Evolutionary conservation across 371 early-diverging fungal genomes (phyloP).

Genomic region (Mucor piriformis): DNA sequence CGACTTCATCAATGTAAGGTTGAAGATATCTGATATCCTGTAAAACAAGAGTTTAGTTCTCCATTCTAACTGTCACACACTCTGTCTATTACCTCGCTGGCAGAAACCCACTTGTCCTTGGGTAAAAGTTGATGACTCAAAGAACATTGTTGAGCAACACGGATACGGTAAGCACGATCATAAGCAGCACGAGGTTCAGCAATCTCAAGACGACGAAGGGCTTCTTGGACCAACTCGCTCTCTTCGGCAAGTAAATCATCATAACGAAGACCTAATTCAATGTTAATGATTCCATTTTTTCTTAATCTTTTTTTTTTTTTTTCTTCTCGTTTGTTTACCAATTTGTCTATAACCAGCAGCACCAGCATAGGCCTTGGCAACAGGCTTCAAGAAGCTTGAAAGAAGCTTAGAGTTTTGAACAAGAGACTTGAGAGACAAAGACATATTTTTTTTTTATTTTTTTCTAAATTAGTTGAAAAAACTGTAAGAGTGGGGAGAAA

Average conservation of each 20-base stretch:
- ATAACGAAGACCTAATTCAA: constrained; percentile 76
- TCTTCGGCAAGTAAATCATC: constrained; percentile 95
- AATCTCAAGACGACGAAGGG: constrained; percentile 83
- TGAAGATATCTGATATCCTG: constrained; percentile 77
- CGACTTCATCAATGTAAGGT: constrained; percentile 84
- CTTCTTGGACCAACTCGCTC: constrained; percentile 81
- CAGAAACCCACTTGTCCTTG: constrained; percentile 76
- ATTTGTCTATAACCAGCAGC: constrained; percentile 80
- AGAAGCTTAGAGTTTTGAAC: constrained; percentile 69
- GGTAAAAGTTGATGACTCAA: constrained; percentile 75
- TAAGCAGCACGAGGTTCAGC: constrained; percentile 63
- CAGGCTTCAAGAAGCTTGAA: constrained; percentile 68
- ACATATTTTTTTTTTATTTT: constrained; percentile 25
- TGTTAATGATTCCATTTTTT: neutral
- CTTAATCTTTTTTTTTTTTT: neutral
- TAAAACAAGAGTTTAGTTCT: constrained; percentile 23
- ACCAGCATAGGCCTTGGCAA: constrained; percentile 73
- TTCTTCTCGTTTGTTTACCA: constrained; percentile 67
- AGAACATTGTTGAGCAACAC: constrained; percentile 81
- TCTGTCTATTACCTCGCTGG: constrained; percentile 62
- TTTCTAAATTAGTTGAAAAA: neutral
- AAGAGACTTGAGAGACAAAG: constrained; percentile 49
- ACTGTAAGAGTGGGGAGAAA: neutral
- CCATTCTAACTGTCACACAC: too few species aligned
- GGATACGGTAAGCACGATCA: constrained; percentile 84